Percentiles rank a stretch among this genome's conserved stretches.
These are phyloP conservation scores for Metschnikowia santaceciliae DNA, from an alignment of 805 yeast genomes.

Conservation along the genomic window DNA sequence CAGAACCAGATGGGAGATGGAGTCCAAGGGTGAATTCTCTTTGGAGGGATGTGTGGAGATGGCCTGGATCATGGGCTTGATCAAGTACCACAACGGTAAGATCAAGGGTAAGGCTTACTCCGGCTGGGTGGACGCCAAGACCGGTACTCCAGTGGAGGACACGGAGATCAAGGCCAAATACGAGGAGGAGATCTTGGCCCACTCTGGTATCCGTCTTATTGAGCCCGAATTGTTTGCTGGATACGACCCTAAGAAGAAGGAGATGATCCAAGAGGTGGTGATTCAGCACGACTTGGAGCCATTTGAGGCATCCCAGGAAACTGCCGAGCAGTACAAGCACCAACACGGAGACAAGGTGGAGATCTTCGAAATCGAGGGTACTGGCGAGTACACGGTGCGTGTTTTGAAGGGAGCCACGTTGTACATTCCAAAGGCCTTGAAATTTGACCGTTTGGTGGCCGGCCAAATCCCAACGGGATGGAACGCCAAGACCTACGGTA, in stretches of 20 bases:
- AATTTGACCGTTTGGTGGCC: conserved; percentile 72
- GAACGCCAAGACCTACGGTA: conserved; percentile 94
- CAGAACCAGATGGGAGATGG: conserved; percentile 99
- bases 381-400: conserved; percentile 89
- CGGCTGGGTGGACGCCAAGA: conserved; percentile 97
- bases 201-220: conserved; percentile 93
- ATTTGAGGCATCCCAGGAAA: conserved; percentile 90
- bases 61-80: conserved; percentile 99
- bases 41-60: conserved; percentile 97
- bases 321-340: conserved; percentile 89
- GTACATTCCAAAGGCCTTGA: conserved; percentile 83
- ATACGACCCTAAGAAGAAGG: conserved; percentile 92
- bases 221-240: conserved; percentile 95
- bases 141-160: conserved; percentile 90
- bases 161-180: conserved; percentile 88
- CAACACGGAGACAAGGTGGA: conserved; percentile 95
- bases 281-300: conserved; percentile 96
- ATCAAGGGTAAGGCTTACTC: conserved; percentile 86
- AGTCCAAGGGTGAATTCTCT: conserved; percentile 89
- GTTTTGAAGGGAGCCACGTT: conserved; percentile 91
- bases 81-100: conserved; percentile 90
- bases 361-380: conserved; percentile 79
- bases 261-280: conserved; percentile 90
- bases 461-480: conserved; percentile 99
- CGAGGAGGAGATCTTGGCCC: conserved; percentile 83